phyloP scores from a whole-genome alignment of 1,139 yeast genomes.

The Nakaseomyces kungkrabaensis region DNA sequence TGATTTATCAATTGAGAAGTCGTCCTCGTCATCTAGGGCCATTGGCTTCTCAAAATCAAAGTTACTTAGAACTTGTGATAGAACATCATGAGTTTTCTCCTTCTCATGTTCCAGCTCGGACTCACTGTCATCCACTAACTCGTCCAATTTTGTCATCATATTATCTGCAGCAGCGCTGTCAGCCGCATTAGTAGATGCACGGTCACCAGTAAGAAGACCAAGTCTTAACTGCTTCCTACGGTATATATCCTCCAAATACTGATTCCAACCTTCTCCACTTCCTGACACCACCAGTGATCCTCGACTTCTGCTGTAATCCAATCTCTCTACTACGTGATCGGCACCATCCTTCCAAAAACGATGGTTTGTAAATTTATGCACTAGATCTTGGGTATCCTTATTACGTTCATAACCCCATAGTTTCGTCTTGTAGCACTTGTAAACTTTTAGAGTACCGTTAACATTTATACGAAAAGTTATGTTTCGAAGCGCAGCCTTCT shows the following conservation, averaged over 20 bases:
- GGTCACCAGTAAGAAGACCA: constrained; percentile 8
- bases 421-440: constrained; percentile 59
- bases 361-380: constrained; percentile 43
- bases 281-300: neutral
- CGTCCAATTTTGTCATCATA: constrained; percentile 6
- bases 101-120: constrained; percentile 25
- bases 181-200: neutral
- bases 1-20: neutral
- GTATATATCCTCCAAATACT: neutral
- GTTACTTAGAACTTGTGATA: constrained; percentile 42
- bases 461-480: constrained; percentile 59
- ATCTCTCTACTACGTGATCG: constrained; percentile 65
- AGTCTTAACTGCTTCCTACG: constrained; percentile 8
- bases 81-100: constrained; percentile 37
- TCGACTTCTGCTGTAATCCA: constrained; percentile 19
- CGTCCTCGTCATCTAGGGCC: constrained; percentile 38
- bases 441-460: constrained; percentile 48
- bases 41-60: constrained; percentile 57
- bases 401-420: constrained; percentile 85
- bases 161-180: neutral
- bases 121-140: constrained; percentile 23
- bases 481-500: constrained; percentile 34
- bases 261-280: neutral
- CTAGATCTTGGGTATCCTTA: constrained; percentile 50
- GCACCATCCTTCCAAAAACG: constrained; percentile 71